A percentile compares a stretch with the other conserved stretches of the same genome.
Evolutionary conservation across 2,329 filamentous ascomycete genomes (phyloP).

Genomic region (Diaporthe citri): DNA sequence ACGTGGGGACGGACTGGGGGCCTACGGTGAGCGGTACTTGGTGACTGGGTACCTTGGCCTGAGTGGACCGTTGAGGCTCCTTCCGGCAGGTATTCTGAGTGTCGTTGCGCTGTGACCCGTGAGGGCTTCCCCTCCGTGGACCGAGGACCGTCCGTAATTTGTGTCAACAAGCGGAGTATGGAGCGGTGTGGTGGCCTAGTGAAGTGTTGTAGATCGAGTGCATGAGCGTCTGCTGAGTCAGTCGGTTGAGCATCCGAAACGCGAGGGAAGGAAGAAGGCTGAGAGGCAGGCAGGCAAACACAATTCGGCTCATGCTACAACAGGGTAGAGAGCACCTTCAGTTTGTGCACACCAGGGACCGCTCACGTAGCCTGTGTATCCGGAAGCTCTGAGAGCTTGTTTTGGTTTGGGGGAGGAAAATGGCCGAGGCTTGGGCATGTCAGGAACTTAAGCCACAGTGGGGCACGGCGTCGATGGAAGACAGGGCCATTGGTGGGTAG

Average conservation of each 20-base stretch:
- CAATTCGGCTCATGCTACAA: background rate
- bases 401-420: background rate
- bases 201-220: background rate
- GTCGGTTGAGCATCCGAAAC: constrained; percentile 25
- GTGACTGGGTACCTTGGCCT: constrained; percentile 15
- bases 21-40: constrained; percentile 18
- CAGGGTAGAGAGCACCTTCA: background rate
- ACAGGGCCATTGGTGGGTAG: background rate
- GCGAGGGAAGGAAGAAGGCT: background rate
- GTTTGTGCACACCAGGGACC: background rate
- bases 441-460: constrained; percentile 29
- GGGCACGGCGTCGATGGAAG: background rate
- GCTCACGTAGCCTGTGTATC: background rate
- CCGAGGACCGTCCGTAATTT: constrained; percentile 20
- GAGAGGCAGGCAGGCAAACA: background rate
- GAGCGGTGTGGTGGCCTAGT: constrained; percentile 2
- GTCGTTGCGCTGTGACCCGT: background rate
- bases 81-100: constrained; percentile 25
- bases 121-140: constrained; percentile 10
- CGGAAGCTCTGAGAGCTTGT: constrained; percentile 27
- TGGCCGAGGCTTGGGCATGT: constrained; percentile 30
- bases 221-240: constrained; percentile 17
- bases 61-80: constrained; percentile 13
- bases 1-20: constrained; percentile 34
- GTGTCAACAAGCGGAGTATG: constrained; percentile 21